Conservation (phyloP, 1,284 basidiomycete species). For the Heterobasidion annosum region DNA sequence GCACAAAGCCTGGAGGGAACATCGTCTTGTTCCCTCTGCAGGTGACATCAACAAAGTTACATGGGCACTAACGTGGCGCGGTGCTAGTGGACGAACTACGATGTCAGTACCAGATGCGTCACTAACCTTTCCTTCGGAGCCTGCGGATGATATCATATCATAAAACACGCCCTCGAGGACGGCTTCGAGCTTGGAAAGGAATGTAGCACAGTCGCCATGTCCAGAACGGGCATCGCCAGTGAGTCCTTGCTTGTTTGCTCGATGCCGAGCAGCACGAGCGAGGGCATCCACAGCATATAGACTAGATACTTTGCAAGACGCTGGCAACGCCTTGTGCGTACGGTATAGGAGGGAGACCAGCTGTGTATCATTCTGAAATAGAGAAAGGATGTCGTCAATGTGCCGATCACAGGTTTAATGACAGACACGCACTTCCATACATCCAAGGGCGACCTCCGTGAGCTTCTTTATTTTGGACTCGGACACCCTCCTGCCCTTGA, state of each 20-base stretch:
- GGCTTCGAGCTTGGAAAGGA: slow-evolving; percentile 80
- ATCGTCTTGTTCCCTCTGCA: neutral
- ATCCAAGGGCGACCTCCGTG: slow-evolving; percentile 64
- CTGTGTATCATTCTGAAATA: slow-evolving; percentile 65
- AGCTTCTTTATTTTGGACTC: slow-evolving; percentile 74
- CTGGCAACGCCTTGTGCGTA: slow-evolving; percentile 69
- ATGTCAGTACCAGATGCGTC: slow-evolving; percentile 8
- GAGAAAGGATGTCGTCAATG: neutral
- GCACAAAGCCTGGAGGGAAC: neutral
- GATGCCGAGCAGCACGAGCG: slow-evolving; percentile 68
- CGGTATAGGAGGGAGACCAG: slow-evolving; percentile 80
- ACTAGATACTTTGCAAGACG: slow-evolving; percentile 67
- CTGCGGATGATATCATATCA: slow-evolving; percentile 62
- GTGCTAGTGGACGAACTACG: slow-evolving; percentile 1
- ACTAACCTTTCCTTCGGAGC: slow-evolving; percentile 79
- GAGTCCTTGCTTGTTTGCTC: slow-evolving; percentile 56
- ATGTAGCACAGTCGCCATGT: slow-evolving; percentile 70
- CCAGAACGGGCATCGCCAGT: slow-evolving; percentile 43
- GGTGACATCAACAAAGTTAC: neutral
- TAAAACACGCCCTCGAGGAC: slow-evolving; percentile 77
- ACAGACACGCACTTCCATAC: slow-evolving; percentile 47
- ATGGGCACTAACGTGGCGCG: neutral
- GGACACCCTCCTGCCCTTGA: slow-evolving; percentile 74
- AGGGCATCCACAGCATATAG: slow-evolving; percentile 89
- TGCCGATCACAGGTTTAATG: neutral